Percentiles rank a stretch among this genome's conserved stretches.
Conservation (phyloP, 192 early-diverging fungal genomes). For the Linnemannia schmuckeri region DNA sequence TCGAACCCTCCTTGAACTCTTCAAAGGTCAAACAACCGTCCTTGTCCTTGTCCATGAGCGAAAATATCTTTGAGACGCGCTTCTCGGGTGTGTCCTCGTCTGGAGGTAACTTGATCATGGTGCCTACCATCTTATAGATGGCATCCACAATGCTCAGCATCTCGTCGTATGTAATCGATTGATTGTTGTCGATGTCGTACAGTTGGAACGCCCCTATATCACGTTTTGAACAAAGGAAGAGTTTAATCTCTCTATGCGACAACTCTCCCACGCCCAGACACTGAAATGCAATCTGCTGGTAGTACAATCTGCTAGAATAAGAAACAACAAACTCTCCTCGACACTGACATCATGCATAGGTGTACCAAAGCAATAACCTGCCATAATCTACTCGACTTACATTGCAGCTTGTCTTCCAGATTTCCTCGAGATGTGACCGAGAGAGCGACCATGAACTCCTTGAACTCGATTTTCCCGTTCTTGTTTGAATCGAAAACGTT, state of each 20-base stretch:
- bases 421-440: slow-evolving; percentile 87
- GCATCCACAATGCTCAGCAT: slow-evolving; percentile 94
- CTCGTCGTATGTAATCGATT: slow-evolving; percentile 88
- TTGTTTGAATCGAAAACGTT: slow-evolving; percentile 92
- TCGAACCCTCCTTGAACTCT: slow-evolving; percentile 91
- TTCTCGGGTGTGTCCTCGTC: slow-evolving; percentile 95
- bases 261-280: neutral
- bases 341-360: neutral
- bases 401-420: slow-evolving; percentile 88
- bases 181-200: slow-evolving; percentile 94
- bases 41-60: slow-evolving; percentile 89
- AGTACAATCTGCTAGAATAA: neutral
- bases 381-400: slow-evolving; percentile 58
- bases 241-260: neutral
- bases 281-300: neutral
- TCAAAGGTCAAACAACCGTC: slow-evolving; percentile 86
- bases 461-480: slow-evolving; percentile 92
- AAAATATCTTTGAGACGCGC: slow-evolving; percentile 92
- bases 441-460: slow-evolving; percentile 91
- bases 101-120: slow-evolving; percentile 88
- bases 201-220: slow-evolving; percentile 83
- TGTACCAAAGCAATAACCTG: neutral
- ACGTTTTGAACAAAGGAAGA: neutral
- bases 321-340: neutral
- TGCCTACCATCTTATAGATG: slow-evolving; percentile 95